phyloP scores from a whole-genome alignment of 1,284 basidiomycete genomes.

The Amylostereum areolatum region DNA sequence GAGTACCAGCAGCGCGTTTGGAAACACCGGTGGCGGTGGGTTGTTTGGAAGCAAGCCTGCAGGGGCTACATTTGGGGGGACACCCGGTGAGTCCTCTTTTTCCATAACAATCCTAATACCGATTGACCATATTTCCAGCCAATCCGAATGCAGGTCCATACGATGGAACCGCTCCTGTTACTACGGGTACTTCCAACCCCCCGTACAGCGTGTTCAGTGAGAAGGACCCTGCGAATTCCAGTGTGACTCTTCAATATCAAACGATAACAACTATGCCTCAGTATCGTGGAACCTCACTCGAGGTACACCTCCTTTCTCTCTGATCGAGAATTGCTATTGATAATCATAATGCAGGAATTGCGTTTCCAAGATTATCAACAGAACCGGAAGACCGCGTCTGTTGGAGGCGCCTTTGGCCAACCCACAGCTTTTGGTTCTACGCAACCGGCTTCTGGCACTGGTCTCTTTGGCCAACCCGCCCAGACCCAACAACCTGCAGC shows the following conservation, averaged over 20 bases:
- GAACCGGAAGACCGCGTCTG: constrained; percentile 57
- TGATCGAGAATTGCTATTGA: constrained; percentile 10
- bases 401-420: constrained; percentile 33
- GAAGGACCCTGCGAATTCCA: constrained; percentile 46
- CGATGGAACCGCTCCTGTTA: constrained; percentile 40
- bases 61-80: constrained; percentile 10
- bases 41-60: constrained; percentile 28
- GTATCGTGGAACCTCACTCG: constrained; percentile 66
- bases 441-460: constrained; percentile 18
- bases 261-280: constrained; percentile 67
- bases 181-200: constrained; percentile 59
- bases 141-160: constrained; percentile 16
- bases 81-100: constrained; percentile 4
- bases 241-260: constrained; percentile 55
- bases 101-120: background rate
- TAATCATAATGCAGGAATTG: constrained; percentile 45
- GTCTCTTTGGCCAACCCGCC: constrained; percentile 25
- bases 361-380: constrained; percentile 71
- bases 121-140: constrained; percentile 6
- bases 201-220: constrained; percentile 48
- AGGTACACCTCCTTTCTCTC: constrained; percentile 36
- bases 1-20: background rate
- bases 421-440: constrained; percentile 35
- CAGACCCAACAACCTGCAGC: constrained; percentile 18
- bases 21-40: constrained; percentile 15